phyloP scores from a whole-genome alignment of 768 basidiomycete species.

The Tricholoma hemisulphureum region DNA sequence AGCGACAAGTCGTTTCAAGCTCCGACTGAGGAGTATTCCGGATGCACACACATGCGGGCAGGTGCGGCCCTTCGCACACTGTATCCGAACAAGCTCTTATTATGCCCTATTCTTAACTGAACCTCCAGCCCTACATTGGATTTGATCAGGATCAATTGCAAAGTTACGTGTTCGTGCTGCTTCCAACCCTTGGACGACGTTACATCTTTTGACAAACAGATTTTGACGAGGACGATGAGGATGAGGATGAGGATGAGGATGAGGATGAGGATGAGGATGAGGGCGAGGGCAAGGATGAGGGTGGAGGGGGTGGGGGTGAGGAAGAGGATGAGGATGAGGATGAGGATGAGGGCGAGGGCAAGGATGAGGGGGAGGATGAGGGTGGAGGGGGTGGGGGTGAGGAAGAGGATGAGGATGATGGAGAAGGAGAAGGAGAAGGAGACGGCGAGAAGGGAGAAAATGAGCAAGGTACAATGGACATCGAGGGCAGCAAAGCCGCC shows the following conservation, averaged over 20 bases:
- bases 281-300: not conserved
- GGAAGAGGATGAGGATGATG: no score
- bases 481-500: not conserved
- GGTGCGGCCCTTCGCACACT: no score
- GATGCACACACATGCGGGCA: no score
- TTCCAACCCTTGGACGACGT: not conserved
- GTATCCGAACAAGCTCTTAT: no score
- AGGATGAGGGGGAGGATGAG: no score
- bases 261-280: not conserved
- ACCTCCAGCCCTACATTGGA: not conserved
- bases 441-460: not conserved
- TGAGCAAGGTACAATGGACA: not conserved
- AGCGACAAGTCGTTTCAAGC: no score
- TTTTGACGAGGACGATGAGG: not conserved
- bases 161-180: slow-evolving; percentile 1
- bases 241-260: not conserved
- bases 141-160: not conserved
- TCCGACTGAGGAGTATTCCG: no score
- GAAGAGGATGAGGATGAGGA: not conserved
- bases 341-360: not conserved
- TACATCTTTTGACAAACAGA: not conserved
- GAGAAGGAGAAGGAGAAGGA: not conserved
- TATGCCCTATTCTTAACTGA: slow-evolving; percentile 4
- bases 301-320: not conserved
- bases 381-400: no score